These are phyloP conservation scores for Pyrus betulifolia DNA, from an alignment of 306 rosid species.

Conservation along the genomic window DNA sequence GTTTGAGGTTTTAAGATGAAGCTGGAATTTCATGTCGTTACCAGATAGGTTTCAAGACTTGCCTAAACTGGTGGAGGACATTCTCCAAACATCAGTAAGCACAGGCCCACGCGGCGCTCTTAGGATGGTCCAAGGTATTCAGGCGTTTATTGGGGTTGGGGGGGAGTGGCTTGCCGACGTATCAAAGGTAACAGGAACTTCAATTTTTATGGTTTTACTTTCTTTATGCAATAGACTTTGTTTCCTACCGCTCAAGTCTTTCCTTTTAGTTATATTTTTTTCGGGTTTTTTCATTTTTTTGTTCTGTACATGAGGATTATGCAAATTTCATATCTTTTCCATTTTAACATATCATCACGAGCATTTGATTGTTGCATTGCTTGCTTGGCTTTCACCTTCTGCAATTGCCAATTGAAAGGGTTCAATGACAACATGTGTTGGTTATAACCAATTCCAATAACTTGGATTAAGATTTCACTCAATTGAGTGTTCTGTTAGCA, in stretches of 20 bases:
- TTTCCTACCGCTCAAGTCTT: background rate
- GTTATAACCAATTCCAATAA: background rate
- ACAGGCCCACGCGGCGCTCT: slow-evolving; percentile 89
- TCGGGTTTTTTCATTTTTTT: background rate
- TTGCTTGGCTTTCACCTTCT: background rate
- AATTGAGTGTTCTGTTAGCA: background rate
- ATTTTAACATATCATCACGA: background rate
- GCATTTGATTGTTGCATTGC: background rate
- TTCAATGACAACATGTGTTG: background rate
- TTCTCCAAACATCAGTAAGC: slow-evolving; percentile 65
- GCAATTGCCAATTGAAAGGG: background rate
- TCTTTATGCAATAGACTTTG: background rate
- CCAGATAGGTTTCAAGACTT: slow-evolving; percentile 60
- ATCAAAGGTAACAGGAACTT: slow-evolving; percentile 40
- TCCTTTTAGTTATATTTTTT: background rate
- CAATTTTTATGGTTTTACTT: background rate
- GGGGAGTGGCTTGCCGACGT: slow-evolving; percentile 83
- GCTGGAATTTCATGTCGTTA: slow-evolving; percentile 7
- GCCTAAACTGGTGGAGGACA: slow-evolving; percentile 90
- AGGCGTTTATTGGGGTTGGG: slow-evolving; percentile 82
- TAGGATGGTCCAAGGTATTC: slow-evolving; percentile 83
- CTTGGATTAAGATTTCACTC: background rate
- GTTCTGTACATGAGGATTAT: background rate
- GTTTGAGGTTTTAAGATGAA: background rate
- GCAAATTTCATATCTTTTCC: background rate